Base-by-base conservation (phyloP, 352 stramenopile species). In the Phytophthora quininea region DNA sequence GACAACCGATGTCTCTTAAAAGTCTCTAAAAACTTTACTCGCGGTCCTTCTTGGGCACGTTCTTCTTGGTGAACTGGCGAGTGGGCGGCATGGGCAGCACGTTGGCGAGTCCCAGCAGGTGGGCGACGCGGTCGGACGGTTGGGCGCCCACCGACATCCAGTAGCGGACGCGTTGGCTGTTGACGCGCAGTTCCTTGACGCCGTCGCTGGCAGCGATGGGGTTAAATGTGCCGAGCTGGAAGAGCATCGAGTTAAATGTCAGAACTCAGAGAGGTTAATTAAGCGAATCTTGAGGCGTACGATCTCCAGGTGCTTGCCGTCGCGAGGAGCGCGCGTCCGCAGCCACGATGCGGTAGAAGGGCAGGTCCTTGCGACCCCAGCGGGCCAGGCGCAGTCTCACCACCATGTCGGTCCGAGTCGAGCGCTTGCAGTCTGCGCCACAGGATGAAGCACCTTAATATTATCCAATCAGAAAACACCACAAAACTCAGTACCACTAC, bases 261-360 rank as follows among this genome's bases (percentile, higher is more conserved):
- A 24, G 19, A 24, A 24, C 19, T 24, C 19, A 24, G 19, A 24
- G 19, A 24, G 19, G 19, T 24, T 24, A 40, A 40, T 40, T 11
- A 11, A 40, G 35, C 6, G 35, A 40, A 11, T 40, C 10, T 6
- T 6, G 7, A n/a, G 6, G 83, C 87, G 66, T 77, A 95, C 87
- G 61, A 95, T 95, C 64, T 96, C 88, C 14, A 96, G 80, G 67
- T 94, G 84, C 67, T 90, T 91, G 76, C 89, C 89, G 57, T 96
- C 89, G 40, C 89, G 86, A 9, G 89, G 89, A 35, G 85, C 86
- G 42, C 89, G 89, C 85, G 42, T 96, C 89, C 37, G 89, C 89
- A 7, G 87, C 89, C 46, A 96, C 89, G 66, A 96, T 96, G 50
- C 89, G 87, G 77, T 96, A 96, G 86, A 95, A 95, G 32, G 89